A percentile compares a stretch with the other conserved stretches of the same genome.
phyloP scores from a whole-genome alignment of 2,329 filamentous ascomycete genomes.

The Juglanconis sp. region DNA sequence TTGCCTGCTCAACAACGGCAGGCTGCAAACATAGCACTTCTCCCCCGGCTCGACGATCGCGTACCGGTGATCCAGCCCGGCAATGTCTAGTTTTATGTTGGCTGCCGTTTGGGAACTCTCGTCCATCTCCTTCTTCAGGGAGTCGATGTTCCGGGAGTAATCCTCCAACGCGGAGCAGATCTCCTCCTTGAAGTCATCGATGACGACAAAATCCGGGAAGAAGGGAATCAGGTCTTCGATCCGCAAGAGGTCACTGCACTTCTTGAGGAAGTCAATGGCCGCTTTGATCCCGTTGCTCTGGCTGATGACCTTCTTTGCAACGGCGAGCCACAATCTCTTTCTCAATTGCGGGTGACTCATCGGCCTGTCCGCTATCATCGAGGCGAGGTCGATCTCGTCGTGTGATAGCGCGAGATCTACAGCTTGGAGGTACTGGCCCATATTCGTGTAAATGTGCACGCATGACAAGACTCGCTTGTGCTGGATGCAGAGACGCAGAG shows the following conservation, averaged over 20 bases:
- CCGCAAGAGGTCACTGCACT: slow-evolving; percentile 76
- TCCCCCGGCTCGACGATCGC: slow-evolving; percentile 96
- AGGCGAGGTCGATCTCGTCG: slow-evolving; percentile 83
- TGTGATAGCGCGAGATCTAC: slow-evolving; percentile 91
- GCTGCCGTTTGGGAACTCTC: slow-evolving; percentile 83
- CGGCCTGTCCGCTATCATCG: slow-evolving; percentile 82
- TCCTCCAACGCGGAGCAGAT: slow-evolving; percentile 92
- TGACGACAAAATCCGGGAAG: slow-evolving; percentile 97
- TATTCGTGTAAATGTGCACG: slow-evolving; percentile 94
- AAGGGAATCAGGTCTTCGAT: slow-evolving; percentile 98
- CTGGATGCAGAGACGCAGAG: slow-evolving; percentile 90
- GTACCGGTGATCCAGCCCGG: slow-evolving; percentile 80
- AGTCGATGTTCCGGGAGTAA: slow-evolving; percentile 87
- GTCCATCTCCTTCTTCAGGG: slow-evolving; percentile 90
- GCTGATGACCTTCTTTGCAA: slow-evolving; percentile 90
- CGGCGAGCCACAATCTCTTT: slow-evolving; percentile 93
- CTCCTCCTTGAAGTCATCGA: slow-evolving; percentile 98
- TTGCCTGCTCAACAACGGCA: slow-evolving; percentile 83
- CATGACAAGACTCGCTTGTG: slow-evolving; percentile 90
- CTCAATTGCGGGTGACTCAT: slow-evolving; percentile 75
- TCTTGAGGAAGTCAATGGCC: slow-evolving; percentile 88
- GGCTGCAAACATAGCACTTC: slow-evolving; percentile 81
- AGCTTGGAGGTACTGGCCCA: slow-evolving; percentile 91
- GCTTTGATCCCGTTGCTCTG: slow-evolving; percentile 84
- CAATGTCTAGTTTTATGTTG: slow-evolving; percentile 88